Evolutionary conservation across 2,329 filamentous ascomycete genomes (phyloP).

Genomic region (Zymoseptoria brevis): DNA sequence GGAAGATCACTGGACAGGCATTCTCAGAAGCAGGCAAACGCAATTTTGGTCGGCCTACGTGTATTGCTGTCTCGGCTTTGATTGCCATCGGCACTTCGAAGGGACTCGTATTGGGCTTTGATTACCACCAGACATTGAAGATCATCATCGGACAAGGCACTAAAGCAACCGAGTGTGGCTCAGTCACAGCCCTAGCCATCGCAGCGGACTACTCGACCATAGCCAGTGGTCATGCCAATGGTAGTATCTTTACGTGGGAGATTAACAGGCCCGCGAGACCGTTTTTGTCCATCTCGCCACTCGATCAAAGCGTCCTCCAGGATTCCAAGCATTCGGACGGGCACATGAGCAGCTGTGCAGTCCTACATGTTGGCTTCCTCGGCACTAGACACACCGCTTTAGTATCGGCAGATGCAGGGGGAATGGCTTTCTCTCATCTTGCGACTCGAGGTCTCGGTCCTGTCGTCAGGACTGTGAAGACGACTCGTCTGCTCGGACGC

Average conservation of each 20-base stretch:
- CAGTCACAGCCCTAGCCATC: constrained; percentile 78
- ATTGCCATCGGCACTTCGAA: constrained; percentile 91
- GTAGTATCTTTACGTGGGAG: constrained; percentile 96
- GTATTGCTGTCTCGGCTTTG: constrained; percentile 75
- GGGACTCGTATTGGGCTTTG: constrained; percentile 89
- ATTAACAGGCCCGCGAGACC: constrained; percentile 71
- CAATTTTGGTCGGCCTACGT: constrained; percentile 87
- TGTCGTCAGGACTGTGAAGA: constrained; percentile 77
- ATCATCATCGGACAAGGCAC: constrained; percentile 89
- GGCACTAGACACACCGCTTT: constrained; percentile 89
- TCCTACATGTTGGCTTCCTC: constrained; percentile 89
- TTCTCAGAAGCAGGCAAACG: constrained; percentile 90
- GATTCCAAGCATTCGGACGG: constrained; percentile 67
- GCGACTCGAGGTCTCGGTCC: constrained; percentile 85
- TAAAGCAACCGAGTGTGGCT: constrained; percentile 85
- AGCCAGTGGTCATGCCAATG: constrained; percentile 80
- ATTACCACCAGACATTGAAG: constrained; percentile 93
- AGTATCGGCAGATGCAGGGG: constrained; percentile 86
- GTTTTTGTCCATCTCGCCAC: constrained; percentile 76
- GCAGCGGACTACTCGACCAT: constrained; percentile 91
- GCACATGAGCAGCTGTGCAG: constrained; percentile 66
- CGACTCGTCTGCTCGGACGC: constrained; percentile 79
- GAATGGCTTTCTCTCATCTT: constrained; percentile 97
- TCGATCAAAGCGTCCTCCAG: constrained; percentile 54
- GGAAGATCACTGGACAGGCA: constrained; percentile 77